Evolutionary conservation across 371 early-diverging fungal genomes (phyloP).

Genomic region (Actinomucor elegans): DNA sequence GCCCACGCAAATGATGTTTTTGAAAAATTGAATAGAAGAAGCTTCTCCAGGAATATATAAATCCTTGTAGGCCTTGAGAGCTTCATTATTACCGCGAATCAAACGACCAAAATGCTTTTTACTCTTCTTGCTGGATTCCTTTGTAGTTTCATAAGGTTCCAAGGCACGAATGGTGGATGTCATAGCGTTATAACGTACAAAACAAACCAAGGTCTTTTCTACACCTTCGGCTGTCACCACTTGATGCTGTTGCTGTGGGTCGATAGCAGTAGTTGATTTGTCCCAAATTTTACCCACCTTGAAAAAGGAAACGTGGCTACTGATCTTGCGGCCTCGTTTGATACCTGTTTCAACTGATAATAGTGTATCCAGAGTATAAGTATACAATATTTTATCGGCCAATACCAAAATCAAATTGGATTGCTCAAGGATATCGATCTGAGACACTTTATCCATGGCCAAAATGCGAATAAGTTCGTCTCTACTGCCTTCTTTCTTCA

Average conservation of each 20-base stretch:
- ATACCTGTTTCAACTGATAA: slow-evolving; percentile 44
- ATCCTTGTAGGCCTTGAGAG: slow-evolving; percentile 75
- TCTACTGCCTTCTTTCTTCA: slow-evolving; percentile 29
- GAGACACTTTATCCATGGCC: slow-evolving; percentile 79
- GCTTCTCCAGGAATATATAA: slow-evolving; percentile 92
- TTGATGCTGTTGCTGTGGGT: slow-evolving; percentile 32
- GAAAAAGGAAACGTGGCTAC: slow-evolving; percentile 85
- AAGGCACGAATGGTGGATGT: slow-evolving; percentile 76
- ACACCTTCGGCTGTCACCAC: slow-evolving; percentile 17
- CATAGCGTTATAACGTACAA: slow-evolving; percentile 68
- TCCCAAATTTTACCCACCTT: slow-evolving; percentile 80
- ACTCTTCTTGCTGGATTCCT: slow-evolving; percentile 52
- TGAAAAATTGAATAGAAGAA: slow-evolving; percentile 81
- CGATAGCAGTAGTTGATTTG: slow-evolving; percentile 40
- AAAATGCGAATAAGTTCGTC: slow-evolving; percentile 58
- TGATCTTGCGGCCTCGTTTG: slow-evolving; percentile 68
- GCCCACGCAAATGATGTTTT: slow-evolving; percentile 88
- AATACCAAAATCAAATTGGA: slow-evolving; percentile 75
- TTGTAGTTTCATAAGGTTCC: slow-evolving; percentile 64
- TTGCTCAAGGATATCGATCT: slow-evolving; percentile 81
- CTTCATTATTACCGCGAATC: slow-evolving; percentile 53
- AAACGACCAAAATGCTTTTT: slow-evolving; percentile 43
- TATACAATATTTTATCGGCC: slow-evolving; percentile 78
- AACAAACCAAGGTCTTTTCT: slow-evolving; percentile 71
- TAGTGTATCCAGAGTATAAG: slow-evolving; percentile 73